Conservation (phyloP, 345 rosid species). For the thale cress (Arabidopsis thaliana) region TAIR10.1 NC_003074.8:2941501-2942000, state of each 20-base stretch:
- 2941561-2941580: slow-evolving; percentile 91
- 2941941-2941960: slow-evolving; percentile 31
- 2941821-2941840: slow-evolving; percentile 88
- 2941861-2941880: slow-evolving; percentile 8
- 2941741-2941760: slow-evolving; percentile 91
- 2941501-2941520: slow-evolving; percentile 96
- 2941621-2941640: slow-evolving; percentile 89
- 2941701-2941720: slow-evolving; percentile 85
- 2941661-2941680: slow-evolving; percentile 85
- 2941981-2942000: slow-evolving; percentile 22
- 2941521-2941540: slow-evolving; percentile 82
- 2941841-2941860: slow-evolving; percentile 74
- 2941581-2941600: slow-evolving; percentile 82
- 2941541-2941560: slow-evolving; percentile 95
- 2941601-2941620: slow-evolving; percentile 94
- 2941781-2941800: slow-evolving; percentile 91
- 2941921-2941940: background rate
- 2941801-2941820: slow-evolving; percentile 75
- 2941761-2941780: slow-evolving; percentile 87
- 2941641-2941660: slow-evolving; percentile 84
- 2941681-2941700: slow-evolving; percentile 92
- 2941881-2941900: background rate
- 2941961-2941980: slow-evolving; percentile 20
- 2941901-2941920: background rate
- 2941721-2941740: slow-evolving; percentile 77